Percentiles rank a stretch among this genome's conserved stretches.
These are phyloP conservation scores for Lactuca saligna DNA, from an alignment of 129 eudicot genomes.

Conservation along the genomic window DNA sequence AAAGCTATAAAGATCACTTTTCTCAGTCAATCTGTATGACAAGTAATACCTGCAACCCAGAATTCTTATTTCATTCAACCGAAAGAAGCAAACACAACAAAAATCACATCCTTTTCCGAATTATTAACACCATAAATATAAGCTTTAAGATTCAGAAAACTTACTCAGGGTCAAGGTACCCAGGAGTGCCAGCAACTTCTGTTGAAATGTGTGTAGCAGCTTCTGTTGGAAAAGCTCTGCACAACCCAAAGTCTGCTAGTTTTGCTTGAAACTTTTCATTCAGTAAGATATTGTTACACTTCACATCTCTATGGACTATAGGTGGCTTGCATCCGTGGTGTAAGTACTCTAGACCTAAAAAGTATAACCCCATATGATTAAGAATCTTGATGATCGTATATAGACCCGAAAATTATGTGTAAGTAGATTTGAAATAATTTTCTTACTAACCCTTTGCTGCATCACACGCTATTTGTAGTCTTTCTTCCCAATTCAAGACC, in stretches of 20 bases:
- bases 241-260: slow-evolving; percentile 48
- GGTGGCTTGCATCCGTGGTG: slow-evolving; percentile 47
- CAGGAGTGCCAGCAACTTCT: slow-evolving; percentile 41
- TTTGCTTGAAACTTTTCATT: slow-evolving; percentile 39
- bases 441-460: slow-evolving; percentile 39
- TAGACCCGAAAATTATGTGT: background rate
- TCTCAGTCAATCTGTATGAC: slow-evolving; percentile 23
- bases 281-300: slow-evolving; percentile 37
- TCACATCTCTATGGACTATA: slow-evolving; percentile 47
- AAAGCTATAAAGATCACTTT: slow-evolving; percentile 33
- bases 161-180: slow-evolving; percentile 48
- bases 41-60: slow-evolving; percentile 19
- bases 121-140: too few species aligned
- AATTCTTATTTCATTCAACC: background rate
- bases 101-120: too few species aligned
- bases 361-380: background rate
- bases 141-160: background rate
- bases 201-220: slow-evolving; percentile 31
- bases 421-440: background rate
- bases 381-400: background rate
- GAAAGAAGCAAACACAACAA: too few species aligned
- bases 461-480: slow-evolving; percentile 40
- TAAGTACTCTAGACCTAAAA: slow-evolving; percentile 44
- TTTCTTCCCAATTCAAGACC: slow-evolving; percentile 29
- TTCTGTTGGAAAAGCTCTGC: slow-evolving; percentile 34